A percentile compares a stretch with the other conserved stretches of the same genome.
Conservation (phyloP, 2,329 filamentous ascomycete genomes). For the Fusarium liriodendri region DNA sequence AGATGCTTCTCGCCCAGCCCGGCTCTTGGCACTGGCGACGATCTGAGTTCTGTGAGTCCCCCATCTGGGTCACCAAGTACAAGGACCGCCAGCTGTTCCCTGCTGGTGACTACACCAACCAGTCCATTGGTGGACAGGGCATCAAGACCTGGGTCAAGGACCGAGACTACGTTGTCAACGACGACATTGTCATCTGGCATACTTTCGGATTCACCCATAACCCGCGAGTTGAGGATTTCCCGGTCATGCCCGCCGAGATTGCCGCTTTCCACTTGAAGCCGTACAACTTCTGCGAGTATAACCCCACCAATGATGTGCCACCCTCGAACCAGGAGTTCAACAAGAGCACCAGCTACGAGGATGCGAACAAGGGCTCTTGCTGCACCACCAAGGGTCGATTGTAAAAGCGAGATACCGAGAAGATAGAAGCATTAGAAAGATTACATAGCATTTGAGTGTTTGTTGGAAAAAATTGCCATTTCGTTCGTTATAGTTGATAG, state of each 20-base stretch:
- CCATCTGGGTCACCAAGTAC: conserved; percentile 57
- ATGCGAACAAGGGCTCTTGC: not conserved
- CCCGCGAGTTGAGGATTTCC: conserved; percentile 60
- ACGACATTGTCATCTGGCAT: conserved; percentile 88
- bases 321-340: conserved; percentile 14
- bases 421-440: not conserved
- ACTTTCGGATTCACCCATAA: conserved; percentile 90
- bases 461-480: not conserved
- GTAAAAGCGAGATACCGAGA: not conserved
- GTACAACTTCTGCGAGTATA: conserved; percentile 61
- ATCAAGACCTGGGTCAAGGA: conserved; percentile 3
- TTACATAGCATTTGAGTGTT: not conserved
- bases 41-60: conserved; percentile 55
- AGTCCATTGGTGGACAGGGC: conserved; percentile 60
- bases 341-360: conserved; percentile 15
- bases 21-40: conserved; percentile 52
- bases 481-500: not conserved
- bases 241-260: conserved; percentile 72
- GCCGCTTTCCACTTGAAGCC: conserved; percentile 60
- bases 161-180: conserved; percentile 70
- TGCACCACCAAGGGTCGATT: not conserved
- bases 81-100: conserved; percentile 39
- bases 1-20: conserved; percentile 56
- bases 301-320: conserved; percentile 56
- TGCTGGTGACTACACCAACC: conserved; percentile 59